Conservation (phyloP, 2,329 filamentous ascomycete species). For the Trichoderma sp. region DNA sequence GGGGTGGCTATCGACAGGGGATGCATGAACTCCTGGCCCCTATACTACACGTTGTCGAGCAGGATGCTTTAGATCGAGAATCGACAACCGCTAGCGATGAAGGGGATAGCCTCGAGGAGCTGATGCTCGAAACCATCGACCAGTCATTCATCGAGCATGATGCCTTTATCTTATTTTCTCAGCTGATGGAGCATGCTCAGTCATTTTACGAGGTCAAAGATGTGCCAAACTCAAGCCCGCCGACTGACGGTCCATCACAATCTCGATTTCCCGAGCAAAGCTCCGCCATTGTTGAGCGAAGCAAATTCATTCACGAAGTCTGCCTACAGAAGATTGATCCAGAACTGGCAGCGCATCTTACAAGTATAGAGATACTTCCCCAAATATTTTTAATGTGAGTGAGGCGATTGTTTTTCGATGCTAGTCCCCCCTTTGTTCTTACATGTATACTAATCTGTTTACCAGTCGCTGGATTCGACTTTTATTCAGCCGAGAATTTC, state of each 20-base stretch:
- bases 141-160: conserved; percentile 80
- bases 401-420: background rate
- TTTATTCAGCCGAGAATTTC: conserved; percentile 89
- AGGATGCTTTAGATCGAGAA: conserved; percentile 67
- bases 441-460: background rate
- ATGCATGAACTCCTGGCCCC: conserved; percentile 97
- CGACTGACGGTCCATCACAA: conserved; percentile 22
- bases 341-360: conserved; percentile 77
- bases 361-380: conserved; percentile 82
- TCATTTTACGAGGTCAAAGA: conserved; percentile 73
- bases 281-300: conserved; percentile 73
- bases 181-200: conserved; percentile 84
- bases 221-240: background rate
- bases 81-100: conserved; percentile 30
- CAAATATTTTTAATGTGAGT: conserved; percentile 91
- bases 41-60: conserved; percentile 77
- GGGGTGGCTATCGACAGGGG: conserved; percentile 90
- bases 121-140: conserved; percentile 65
- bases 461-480: conserved; percentile 85
- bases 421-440: background rate
- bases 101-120: conserved; percentile 45
- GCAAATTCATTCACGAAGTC: conserved; percentile 81
- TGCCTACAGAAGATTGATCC: conserved; percentile 76
- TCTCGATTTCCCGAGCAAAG: conserved; percentile 36
- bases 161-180: conserved; percentile 78